These are phyloP conservation scores for Ophiostoma piceae DNA, from an alignment of 2,329 filamentous ascomycete genomes.

Conservation along the genomic window DNA sequence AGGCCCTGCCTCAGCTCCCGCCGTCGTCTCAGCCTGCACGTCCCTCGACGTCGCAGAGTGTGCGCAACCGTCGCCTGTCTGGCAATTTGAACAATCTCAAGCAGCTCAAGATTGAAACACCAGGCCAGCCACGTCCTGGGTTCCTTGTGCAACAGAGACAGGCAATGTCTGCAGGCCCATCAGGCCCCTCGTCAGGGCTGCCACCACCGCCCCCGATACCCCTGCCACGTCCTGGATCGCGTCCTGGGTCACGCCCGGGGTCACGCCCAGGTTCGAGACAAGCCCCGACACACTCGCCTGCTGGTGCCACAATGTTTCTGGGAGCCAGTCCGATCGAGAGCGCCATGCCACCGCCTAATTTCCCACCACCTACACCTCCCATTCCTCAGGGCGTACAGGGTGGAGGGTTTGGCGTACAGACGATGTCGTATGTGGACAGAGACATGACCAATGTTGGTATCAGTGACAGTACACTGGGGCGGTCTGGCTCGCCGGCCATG, in stretches of 20 bases:
- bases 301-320: conserved; percentile 21
- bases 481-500: conserved; percentile 12
- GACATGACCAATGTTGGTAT: neutral
- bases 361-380: conserved; percentile 35
- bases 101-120: conserved; percentile 84
- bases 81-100: conserved; percentile 59
- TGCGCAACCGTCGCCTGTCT: conserved; percentile 72
- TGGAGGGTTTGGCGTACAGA: neutral
- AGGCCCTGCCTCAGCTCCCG: conserved; percentile 41
- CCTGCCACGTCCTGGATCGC: conserved; percentile 28
- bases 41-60: conserved; percentile 45
- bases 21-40: conserved; percentile 40
- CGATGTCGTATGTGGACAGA: neutral
- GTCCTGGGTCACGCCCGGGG: conserved; percentile 23
- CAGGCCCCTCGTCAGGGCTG: neutral
- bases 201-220: conserved; percentile 12
- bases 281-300: conserved; percentile 35
- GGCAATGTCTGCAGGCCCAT: conserved; percentile 35
- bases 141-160: conserved; percentile 41
- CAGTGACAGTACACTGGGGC: neutral
- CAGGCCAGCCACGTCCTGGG: conserved; percentile 23
- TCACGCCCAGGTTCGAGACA: conserved; percentile 33
- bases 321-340: conserved; percentile 29
- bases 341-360: conserved; percentile 30
- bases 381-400: conserved; percentile 29